phyloP scores from a whole-genome alignment of 257 asterid species.

The Hygrophila difformis region DNA sequence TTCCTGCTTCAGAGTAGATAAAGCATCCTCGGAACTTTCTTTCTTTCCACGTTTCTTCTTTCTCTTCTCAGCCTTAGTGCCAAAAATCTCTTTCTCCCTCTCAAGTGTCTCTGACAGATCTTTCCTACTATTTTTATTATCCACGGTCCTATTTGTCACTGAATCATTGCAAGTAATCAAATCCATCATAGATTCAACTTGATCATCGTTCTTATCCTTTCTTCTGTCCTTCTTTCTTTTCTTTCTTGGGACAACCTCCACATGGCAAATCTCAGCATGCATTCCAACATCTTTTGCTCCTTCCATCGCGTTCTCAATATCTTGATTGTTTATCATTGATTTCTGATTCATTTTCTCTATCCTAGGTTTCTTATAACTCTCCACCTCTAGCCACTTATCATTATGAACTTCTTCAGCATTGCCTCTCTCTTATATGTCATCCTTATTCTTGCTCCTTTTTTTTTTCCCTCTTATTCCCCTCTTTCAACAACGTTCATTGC shows the following conservation, averaged over 20 bases:
- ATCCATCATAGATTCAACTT: constrained; percentile 6
- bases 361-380: constrained; percentile 3
- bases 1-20: constrained; percentile 14
- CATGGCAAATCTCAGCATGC: background rate
- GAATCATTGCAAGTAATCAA: background rate
- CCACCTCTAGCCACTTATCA: background rate
- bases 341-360: constrained; percentile 16
- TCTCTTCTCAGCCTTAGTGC: constrained; percentile 5
- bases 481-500: constrained; percentile 12
- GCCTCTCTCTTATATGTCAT: background rate
- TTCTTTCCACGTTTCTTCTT: constrained; percentile 9
- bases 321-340: constrained; percentile 10
- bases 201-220: constrained; percentile 10
- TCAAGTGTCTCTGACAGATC: background rate
- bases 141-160: background rate
- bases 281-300: constrained; percentile 2
- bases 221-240: constrained; percentile 19
- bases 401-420: constrained; percentile 5
- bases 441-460: constrained; percentile 10
- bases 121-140: constrained; percentile 3
- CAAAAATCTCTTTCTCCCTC: background rate
- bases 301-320: constrained; percentile 6
- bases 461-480: constrained; percentile 17
- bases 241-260: constrained; percentile 19
- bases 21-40: constrained; percentile 16